Conservation (phyloP, 2,329 filamentous ascomycete species). For the Talaromyces verruculosus region DNA sequence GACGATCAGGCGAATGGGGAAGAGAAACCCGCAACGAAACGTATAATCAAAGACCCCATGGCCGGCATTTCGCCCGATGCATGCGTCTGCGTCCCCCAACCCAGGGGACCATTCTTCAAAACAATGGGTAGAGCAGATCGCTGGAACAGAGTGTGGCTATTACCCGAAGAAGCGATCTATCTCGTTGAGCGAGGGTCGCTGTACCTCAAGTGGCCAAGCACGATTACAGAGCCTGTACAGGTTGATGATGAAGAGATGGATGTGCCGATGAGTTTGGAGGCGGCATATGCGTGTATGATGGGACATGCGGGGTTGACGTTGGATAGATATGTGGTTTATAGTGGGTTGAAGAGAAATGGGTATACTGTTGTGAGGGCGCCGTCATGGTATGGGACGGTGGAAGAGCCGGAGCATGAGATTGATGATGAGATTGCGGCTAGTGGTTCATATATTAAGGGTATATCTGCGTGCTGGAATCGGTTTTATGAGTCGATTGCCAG, state of each 20-base stretch:
- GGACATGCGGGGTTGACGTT: conserved; percentile 65
- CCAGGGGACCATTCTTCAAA: conserved; percentile 70
- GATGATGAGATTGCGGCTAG: conserved; percentile 10
- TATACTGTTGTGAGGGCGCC: conserved; percentile 76
- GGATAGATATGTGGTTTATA: conserved; percentile 84
- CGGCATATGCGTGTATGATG: conserved; percentile 81
- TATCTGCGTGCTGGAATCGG: conserved; percentile 30
- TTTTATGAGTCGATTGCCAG: conserved; percentile 17
- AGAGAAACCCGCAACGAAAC: conserved; percentile 11
- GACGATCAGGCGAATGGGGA: conserved; percentile 12
- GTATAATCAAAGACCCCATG: conserved; percentile 23
- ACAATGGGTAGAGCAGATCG: conserved; percentile 72
- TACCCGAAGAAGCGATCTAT: conserved; percentile 90
- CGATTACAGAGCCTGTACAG: conserved; percentile 30
- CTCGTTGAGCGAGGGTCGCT: conserved; percentile 82
- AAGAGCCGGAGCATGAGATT: conserved; percentile 34
- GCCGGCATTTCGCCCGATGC: conserved; percentile 31
- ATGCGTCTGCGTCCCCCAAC: conserved; percentile 66
- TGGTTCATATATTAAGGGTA: conserved; percentile 21
- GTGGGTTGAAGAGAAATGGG: conserved; percentile 76
- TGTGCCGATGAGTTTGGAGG: conserved; percentile 86
- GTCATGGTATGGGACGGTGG: conserved; percentile 40
- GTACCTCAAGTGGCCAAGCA: conserved; percentile 78
- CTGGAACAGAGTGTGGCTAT: conserved; percentile 70
- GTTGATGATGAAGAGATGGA: conserved; percentile 60